These are phyloP conservation scores for Colletotrichum incanum DNA, from an alignment of 2,329 filamentous ascomycete species.

Conservation along the genomic window DNA sequence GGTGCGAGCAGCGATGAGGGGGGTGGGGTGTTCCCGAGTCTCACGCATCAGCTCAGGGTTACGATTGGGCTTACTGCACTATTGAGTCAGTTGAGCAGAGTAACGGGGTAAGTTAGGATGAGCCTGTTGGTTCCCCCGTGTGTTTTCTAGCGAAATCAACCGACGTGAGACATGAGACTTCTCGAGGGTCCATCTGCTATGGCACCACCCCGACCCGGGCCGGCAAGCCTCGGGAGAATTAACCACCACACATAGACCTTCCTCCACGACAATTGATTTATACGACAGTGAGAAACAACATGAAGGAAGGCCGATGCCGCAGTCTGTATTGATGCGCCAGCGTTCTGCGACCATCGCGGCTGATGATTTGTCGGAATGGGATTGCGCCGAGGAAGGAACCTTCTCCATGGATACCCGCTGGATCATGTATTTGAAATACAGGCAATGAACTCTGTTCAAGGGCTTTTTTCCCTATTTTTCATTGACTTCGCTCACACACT, in stretches of 20 bases:
- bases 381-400: neutral
- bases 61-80: neutral
- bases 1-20: neutral
- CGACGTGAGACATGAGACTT: neutral
- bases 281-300: neutral
- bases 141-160: neutral
- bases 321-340: neutral
- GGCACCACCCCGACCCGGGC: no score
- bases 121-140: neutral
- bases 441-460: neutral
- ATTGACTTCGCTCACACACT: neutral
- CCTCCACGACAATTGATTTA: neutral
- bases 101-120: neutral
- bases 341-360: neutral
- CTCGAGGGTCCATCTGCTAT: neutral
- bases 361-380: no score
- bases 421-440: no score
- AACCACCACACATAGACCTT: no score
- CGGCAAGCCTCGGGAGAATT: neutral
- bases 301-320: neutral
- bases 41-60: neutral
- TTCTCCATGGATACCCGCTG: neutral
- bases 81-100: neutral
- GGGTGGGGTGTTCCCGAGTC: neutral
- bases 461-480: fast-evolving